A percentile compares a stretch with the other conserved stretches of the same genome.
These are phyloP conservation scores for Fusarium verrucosum DNA, from an alignment of 2,329 filamentous ascomycete genomes.

Conservation along the genomic window DNA sequence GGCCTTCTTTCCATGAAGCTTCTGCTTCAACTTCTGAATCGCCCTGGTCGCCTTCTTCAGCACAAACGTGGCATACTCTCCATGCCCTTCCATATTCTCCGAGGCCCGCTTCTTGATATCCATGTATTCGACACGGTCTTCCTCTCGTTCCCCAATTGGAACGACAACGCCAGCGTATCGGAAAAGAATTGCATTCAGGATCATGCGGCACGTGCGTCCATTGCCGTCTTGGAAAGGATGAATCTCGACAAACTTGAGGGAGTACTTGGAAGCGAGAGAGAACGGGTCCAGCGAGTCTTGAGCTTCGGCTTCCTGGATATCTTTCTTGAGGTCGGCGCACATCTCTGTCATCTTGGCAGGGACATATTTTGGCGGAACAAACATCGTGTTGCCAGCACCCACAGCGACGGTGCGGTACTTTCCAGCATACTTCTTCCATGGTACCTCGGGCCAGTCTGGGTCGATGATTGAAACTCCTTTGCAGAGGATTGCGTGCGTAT, in stretches of 20 bases:
- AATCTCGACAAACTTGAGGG: constrained; percentile 48
- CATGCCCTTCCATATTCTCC: constrained; percentile 40
- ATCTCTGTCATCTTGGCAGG: constrained; percentile 44
- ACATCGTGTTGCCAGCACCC: constrained; percentile 42
- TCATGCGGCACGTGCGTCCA: constrained; percentile 49
- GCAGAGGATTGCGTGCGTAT: constrained; percentile 31
- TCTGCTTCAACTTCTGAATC: constrained; percentile 39
- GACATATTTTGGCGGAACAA: constrained; percentile 39
- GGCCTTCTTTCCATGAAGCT: constrained; percentile 23
- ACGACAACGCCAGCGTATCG: constrained; percentile 43
- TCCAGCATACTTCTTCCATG: constrained; percentile 38
- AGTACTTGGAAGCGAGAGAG: constrained; percentile 44
- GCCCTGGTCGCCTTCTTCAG: constrained; percentile 14
- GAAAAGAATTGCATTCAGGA: constrained; percentile 50
- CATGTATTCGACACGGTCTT: constrained; percentile 36
- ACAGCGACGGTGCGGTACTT: constrained; percentile 39
- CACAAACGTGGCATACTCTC: constrained; percentile 43
- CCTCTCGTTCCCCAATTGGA: constrained; percentile 33
- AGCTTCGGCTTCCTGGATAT: constrained; percentile 10
- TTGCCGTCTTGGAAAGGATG: constrained; percentile 55
- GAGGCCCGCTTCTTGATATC: constrained; percentile 41
- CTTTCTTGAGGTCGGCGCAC: constrained; percentile 32
- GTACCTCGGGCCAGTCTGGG: background rate
- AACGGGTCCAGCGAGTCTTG: constrained; percentile 41
- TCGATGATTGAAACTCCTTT: constrained; percentile 7